Conservation (phyloP, 2,329 filamentous ascomycete genomes). For the Colletotrichum melonis region DNA sequence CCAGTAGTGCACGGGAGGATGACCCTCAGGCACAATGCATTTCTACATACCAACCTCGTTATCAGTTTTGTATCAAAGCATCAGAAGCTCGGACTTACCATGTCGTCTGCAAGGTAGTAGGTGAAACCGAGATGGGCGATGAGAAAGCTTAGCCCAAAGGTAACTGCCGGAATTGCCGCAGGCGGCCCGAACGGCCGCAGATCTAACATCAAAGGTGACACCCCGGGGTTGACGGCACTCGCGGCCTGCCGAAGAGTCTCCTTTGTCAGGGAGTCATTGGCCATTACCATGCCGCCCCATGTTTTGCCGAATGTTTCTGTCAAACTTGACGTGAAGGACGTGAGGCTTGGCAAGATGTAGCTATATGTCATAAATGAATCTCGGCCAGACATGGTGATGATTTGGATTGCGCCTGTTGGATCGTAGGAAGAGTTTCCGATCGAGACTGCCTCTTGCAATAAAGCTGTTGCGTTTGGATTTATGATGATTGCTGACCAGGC, state of each 20-base stretch:
- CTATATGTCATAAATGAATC: conserved; percentile 29
- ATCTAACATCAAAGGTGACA: conserved; percentile 22
- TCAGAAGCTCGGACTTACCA: background rate
- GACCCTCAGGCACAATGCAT: conserved; percentile 23
- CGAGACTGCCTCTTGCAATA: conserved; percentile 4
- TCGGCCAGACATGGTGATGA: conserved; percentile 19
- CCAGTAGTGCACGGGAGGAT: conserved; percentile 28
- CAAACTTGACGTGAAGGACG: background rate
- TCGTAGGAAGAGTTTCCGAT: conserved; percentile 18
- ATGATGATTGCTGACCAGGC: conserved; percentile 23
- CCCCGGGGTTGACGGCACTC: conserved; percentile 18
- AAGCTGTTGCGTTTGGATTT: conserved; percentile 18
- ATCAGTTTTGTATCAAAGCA: background rate
- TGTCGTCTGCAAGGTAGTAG: conserved; percentile 22
- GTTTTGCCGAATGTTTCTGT: conserved; percentile 3
- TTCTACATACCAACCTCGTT: background rate
- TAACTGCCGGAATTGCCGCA: conserved; percentile 14
- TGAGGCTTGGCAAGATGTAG: conserved; percentile 22
- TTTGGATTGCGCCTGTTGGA: conserved; percentile 17
- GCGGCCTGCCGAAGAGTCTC: conserved; percentile 14
- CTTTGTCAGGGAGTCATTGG: conserved; percentile 6
- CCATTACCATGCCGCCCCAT: conserved; percentile 12
- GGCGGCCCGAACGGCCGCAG: conserved; percentile 23
- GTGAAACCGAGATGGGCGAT: conserved; percentile 22
- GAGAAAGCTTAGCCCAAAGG: conserved; percentile 21